Evolutionary conservation across 352 stramenopile species (phyloP), one percentile per base, ranked within the genome.

Genomic region (Thraustochytrium sp.): DNA sequence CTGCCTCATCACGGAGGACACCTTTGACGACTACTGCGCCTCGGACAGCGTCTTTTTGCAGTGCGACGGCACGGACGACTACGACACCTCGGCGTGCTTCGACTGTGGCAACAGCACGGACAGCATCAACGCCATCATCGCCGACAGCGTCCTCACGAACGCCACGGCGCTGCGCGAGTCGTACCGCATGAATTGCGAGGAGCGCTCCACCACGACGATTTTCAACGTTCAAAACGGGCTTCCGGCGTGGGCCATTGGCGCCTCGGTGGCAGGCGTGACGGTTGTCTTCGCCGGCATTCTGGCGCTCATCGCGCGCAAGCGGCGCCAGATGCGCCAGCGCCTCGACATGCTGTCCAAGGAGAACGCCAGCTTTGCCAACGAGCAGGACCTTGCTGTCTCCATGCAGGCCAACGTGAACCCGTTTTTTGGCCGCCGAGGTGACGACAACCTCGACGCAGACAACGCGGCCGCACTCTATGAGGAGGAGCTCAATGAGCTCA

Each of bases 401-500:
- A 61, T 80, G 68, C 31, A 64, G 34, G 18, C 4, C 13, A 80
- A 80, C 68, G 8, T 80, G 8, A 80, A 80, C 31, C 68, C 68
- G 42, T 21, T 80, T 26, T 53, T 80, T 64, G n/a, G 18, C 29
- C 42, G 31, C 8, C 9, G 40, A n/a, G n/a, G 26, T 18, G 46
- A 36, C 42, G 65, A 77, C 40, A 31, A 76, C 3, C 23, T 61
- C 44, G 46, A 80, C 53, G 34, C 48, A 3, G 68, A 80, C 13
- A 46, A 26, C 18, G 62, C 62, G 3, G 2, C 62, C 11, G 62
- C 62, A 8, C 4, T 80, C 38, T 53, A 80, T 34, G 8, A 40
- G 9, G 68, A 80, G 31, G 68, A 80, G 44, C 3, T 80, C 26
- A 44, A 80, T 8, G 68, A 80, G 68, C 42, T 80, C 44, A 80